These are phyloP conservation scores for Anisodus tanguticus DNA, from an alignment of 257 asterid genomes.

Conservation along the genomic window DNA sequence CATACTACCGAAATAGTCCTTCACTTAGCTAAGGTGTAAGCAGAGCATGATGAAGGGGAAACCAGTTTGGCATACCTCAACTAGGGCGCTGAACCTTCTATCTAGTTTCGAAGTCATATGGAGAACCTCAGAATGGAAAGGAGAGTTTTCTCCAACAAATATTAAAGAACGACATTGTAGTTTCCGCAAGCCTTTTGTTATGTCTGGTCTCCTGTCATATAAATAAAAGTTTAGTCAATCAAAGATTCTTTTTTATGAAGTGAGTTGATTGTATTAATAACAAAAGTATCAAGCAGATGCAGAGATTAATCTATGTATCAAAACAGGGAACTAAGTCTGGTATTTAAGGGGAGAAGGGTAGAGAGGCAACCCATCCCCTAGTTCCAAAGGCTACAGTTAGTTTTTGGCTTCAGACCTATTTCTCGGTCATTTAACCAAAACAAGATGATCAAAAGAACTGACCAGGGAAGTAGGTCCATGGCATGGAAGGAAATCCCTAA, in stretches of 20 bases:
- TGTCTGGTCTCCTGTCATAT: conserved; percentile 63
- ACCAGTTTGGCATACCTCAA: conserved; percentile 50
- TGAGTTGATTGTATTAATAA: too few species aligned
- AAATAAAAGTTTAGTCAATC: conserved; percentile 3
- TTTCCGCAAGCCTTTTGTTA: conserved; percentile 53
- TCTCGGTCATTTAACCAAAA: neutral
- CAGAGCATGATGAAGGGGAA: neutral
- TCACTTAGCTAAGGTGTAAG: neutral
- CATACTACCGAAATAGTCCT: neutral
- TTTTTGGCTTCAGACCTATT: neutral
- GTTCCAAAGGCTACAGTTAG: neutral
- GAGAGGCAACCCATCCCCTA: neutral
- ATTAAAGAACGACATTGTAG: conserved; percentile 60
- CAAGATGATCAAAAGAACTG: neutral
- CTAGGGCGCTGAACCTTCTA: conserved; percentile 65
- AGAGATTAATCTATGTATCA: too few species aligned
- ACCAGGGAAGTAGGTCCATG: conserved; percentile 2
- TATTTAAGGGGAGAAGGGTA: neutral
- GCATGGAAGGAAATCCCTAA: neutral
- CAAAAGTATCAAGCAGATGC: too few species aligned
- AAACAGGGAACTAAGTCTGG: neutral
- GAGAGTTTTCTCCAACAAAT: conserved; percentile 65
- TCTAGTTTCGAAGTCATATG: conserved; percentile 70
- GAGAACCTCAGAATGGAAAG: conserved; percentile 64
- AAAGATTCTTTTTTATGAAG: too few species aligned